These are phyloP conservation scores for Fusarium sp. DNA, from an alignment of 2,329 filamentous ascomycete species.

Conservation along the genomic window DNA sequence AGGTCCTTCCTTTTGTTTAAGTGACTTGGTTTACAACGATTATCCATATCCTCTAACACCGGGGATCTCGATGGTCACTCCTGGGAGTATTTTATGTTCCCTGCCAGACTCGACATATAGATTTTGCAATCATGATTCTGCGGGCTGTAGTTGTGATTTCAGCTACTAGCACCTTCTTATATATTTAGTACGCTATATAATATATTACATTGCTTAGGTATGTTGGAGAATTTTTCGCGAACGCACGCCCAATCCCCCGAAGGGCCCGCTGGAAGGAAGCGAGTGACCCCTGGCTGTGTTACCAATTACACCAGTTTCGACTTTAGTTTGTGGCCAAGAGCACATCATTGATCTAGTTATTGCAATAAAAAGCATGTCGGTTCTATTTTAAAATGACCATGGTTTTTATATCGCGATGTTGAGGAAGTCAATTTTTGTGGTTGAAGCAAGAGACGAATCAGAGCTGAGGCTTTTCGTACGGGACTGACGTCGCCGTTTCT, in stretches of 20 bases:
- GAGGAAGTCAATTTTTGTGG: background rate
- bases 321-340: background rate
- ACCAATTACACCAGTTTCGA: background rate
- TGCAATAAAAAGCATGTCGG: background rate
- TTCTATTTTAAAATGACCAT: background rate
- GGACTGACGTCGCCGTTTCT: constrained; percentile 14
- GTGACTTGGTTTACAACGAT: background rate
- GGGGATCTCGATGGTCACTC: background rate
- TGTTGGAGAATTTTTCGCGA: background rate
- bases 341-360: background rate
- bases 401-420: background rate
- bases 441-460: background rate
- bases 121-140: too few relatives aligned
- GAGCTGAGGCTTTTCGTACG: background rate
- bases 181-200: background rate
- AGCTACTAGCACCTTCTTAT: too few relatives aligned
- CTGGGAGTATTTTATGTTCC: background rate
- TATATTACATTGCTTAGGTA: background rate
- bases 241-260: background rate
- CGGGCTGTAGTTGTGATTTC: too few relatives aligned
- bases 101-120: too few relatives aligned
- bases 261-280: background rate
- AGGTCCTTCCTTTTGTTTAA: background rate
- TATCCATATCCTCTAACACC: background rate
- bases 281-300: background rate